Base-by-base conservation (phyloP, 345 rosid species). In the Viola odorata region DNA sequence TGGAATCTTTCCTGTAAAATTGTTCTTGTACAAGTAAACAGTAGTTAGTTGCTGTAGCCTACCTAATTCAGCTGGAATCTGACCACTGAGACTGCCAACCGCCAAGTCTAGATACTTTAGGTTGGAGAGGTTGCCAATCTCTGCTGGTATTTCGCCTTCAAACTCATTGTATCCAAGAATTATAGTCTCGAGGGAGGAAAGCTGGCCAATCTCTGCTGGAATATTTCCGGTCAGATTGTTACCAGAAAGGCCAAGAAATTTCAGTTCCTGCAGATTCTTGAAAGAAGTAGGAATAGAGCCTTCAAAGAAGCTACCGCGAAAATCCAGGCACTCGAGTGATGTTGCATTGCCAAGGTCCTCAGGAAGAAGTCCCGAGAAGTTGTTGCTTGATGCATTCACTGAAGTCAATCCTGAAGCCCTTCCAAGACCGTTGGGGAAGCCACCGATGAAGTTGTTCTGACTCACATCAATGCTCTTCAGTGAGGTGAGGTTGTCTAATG, bases 121-220 rank as follows among this genome's bases (percentile, higher is more conserved):
- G 63, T 50, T 81, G 48, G 81, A 81, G 8, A 94, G 84, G 57
- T 94, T 90, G 37, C 91, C 95, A 51, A 87, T 61, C 63, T 79
- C 86, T 8, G 65, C 56, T 32, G 99, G 97, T 51, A 89, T 85
- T 45, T 73, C 78, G 45, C 97, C 97, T 62, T 82, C 73, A 52
- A 89, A 82, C 69, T 82, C 90, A 45, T 92, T 92, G 81, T 87
- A 92, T 4, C 97, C 99, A 15, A 92, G 80, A 64, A 89, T 86
- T 14, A 89, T 75, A 13, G 50, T 89, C 82, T 92, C 96, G 64
- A 89, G 64, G n/a, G 85, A 84, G 15, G 80, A 60, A 50, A 87
- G 85, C 74, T 84, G 84, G 5, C 97, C 96, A 1, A 92, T 76
- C 74, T 85, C 85, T 12, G 50, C 73, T 0, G 99, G 95, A 57